These are phyloP conservation scores for Leptosphaerulina australis DNA, from an alignment of 2,329 filamentous ascomycete species.

Conservation along the genomic window DNA sequence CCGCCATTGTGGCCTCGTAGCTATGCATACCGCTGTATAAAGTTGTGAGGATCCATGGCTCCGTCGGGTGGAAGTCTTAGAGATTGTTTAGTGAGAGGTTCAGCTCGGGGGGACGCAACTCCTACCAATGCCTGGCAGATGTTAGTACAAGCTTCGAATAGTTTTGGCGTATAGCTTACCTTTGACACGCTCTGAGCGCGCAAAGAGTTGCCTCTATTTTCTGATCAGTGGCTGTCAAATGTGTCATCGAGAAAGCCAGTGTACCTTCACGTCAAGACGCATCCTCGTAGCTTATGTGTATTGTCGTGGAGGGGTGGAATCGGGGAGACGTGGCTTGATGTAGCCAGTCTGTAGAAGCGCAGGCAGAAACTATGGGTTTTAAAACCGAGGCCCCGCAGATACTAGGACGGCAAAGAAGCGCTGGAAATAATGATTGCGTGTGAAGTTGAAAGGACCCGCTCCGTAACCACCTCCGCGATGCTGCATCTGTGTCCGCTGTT, in stretches of 20 bases:
- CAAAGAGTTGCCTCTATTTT: constrained; percentile 77
- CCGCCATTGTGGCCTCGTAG: constrained; percentile 6
- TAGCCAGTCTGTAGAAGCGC: constrained; percentile 43
- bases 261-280: constrained; percentile 56
- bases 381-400: neutral
- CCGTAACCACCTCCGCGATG: constrained; percentile 11
- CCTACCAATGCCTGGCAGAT: constrained; percentile 44
- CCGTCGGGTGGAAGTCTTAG: constrained; percentile 95
- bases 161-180: constrained; percentile 29
- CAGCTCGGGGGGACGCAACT: constrained; percentile 8
- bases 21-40: constrained; percentile 80
- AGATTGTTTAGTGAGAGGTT: constrained; percentile 44
- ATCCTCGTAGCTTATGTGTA: constrained; percentile 43
- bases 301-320: constrained; percentile 37
- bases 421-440: constrained; percentile 13
- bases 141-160: constrained; percentile 31
- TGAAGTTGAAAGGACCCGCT: constrained; percentile 11
- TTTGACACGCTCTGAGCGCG: constrained; percentile 93
- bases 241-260: neutral
- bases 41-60: constrained; percentile 93
- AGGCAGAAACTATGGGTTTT: constrained; percentile 14
- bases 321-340: constrained; percentile 48
- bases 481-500: constrained; percentile 35
- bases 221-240: constrained; percentile 44
- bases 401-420: constrained; percentile 1